A percentile compares a stretch with the other conserved stretches of the same genome.
phyloP scores from a whole-genome alignment of 257 asterid genomes.

The Solanum lycopersicoides region DNA sequence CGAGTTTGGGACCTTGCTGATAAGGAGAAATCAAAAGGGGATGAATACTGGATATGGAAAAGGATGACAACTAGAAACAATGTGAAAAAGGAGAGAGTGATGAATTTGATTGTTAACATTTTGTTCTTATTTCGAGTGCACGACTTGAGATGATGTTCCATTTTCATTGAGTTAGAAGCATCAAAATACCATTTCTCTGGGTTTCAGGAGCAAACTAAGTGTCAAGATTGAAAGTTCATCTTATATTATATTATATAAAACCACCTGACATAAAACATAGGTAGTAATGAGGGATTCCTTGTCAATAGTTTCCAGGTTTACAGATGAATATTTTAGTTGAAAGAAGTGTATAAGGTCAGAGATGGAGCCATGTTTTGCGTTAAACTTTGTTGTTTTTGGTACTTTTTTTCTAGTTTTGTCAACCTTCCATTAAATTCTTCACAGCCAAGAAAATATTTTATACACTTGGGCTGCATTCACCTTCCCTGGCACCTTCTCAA shows the following conservation, averaged over 20 bases:
- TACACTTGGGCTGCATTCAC: neutral
- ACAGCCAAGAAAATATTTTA: neutral
- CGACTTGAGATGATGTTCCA: neutral
- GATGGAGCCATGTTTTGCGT: neutral
- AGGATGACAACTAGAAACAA: slow-evolving; percentile 2
- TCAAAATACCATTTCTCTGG: neutral
- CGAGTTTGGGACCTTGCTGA: neutral
- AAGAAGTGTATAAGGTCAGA: neutral
- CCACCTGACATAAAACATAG: neutral
- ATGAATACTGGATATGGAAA: neutral
- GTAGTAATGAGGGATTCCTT: neutral
- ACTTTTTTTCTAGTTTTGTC: neutral
- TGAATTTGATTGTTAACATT: neutral
- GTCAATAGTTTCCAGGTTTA: neutral
- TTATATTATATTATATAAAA: neutral
- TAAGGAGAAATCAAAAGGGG: neutral
- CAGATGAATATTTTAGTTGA: neutral
- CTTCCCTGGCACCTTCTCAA: neutral
- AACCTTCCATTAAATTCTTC: neutral
- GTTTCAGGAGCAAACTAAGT: neutral
- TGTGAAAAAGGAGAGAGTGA: neutral
- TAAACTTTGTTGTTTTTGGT: neutral
- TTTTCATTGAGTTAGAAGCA: neutral
- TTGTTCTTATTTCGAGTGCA: slow-evolving; percentile 3
- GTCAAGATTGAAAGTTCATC: slow-evolving; percentile 3